Conservation (phyloP, 2,329 filamentous ascomycete species). For the Cryphonectria naterciae region DNA sequence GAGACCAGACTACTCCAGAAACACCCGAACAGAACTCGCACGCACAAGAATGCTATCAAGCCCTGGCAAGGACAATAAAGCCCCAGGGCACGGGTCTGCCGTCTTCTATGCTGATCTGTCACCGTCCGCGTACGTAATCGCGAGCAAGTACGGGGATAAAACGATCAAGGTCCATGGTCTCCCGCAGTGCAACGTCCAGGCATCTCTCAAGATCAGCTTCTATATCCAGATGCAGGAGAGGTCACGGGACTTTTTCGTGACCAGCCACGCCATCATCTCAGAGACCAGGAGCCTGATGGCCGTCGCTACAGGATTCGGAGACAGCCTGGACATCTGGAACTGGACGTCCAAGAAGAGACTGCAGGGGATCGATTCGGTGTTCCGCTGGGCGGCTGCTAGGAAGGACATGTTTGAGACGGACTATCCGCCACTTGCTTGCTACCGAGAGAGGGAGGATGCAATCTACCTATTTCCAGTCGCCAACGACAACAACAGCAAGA, state of each 20-base stretch:
- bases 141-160: constrained; percentile 41
- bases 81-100: constrained; percentile 34
- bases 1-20: background rate
- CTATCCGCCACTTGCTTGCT: constrained; percentile 42
- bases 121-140: constrained; percentile 38
- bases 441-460: constrained; percentile 37
- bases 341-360: constrained; percentile 45
- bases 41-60: constrained; percentile 32
- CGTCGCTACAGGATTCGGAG: constrained; percentile 44
- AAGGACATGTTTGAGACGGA: constrained; percentile 41
- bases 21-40: background rate
- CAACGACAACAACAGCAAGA: constrained; percentile 27
- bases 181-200: constrained; percentile 34
- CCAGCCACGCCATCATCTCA: constrained; percentile 47
- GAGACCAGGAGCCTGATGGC: constrained; percentile 43
- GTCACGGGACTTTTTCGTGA: constrained; percentile 47
- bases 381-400: constrained; percentile 43
- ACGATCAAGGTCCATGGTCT: constrained; percentile 37
- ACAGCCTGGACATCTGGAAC: constrained; percentile 45
- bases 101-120: constrained; percentile 44
- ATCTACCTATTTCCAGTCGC: constrained; percentile 41
- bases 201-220: constrained; percentile 42
- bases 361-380: constrained; percentile 43
- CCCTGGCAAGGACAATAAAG: constrained; percentile 37
- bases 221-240: constrained; percentile 44